Evolutionary conservation across 225 moss, liverwort and hornwort genomes (phyloP).

Genomic region (Marchantia paleacea): DNA sequence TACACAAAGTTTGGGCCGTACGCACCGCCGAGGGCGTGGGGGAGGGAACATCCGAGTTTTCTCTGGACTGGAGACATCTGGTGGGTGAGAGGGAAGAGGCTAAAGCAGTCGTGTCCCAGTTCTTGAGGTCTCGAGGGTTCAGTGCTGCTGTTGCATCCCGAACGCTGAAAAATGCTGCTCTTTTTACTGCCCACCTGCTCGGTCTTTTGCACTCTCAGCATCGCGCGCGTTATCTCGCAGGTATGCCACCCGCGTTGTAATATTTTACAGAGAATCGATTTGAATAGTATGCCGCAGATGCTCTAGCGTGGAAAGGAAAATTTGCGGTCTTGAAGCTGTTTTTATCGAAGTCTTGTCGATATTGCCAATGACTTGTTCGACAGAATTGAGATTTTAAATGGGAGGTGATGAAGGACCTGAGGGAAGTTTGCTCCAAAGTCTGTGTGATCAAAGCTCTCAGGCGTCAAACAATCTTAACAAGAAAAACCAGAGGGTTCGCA

Average conservation of each 20-base stretch:
- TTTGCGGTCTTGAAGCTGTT: too few species aligned
- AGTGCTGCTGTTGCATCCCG: conserved; percentile 5
- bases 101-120: conserved; percentile 11
- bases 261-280: too few species aligned
- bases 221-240: conserved; percentile 9
- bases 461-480: too few species aligned
- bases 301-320: too few species aligned
- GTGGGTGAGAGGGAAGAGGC: conserved; percentile 17
- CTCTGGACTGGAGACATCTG: conserved; percentile 19
- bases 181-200: conserved; percentile 16
- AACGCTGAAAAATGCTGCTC: conserved; percentile 13
- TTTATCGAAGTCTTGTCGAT: too few species aligned
- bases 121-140: conserved; percentile 19
- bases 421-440: too few species aligned
- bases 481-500: too few species aligned
- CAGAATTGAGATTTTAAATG: too few species aligned
- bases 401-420: too few species aligned
- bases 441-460: too few species aligned
- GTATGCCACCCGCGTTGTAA: neutral
- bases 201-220: conserved; percentile 21
- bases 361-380: too few species aligned
- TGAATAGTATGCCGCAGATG: too few species aligned
- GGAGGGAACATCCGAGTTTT: conserved; percentile 20
- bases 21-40: conserved; percentile 14
- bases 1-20: neutral